Evolutionary conservation across 2,329 filamentous ascomycete genomes (phyloP), one percentile per base, ranked within the genome.

Genomic region (Furcasterigmium sp.): DNA sequence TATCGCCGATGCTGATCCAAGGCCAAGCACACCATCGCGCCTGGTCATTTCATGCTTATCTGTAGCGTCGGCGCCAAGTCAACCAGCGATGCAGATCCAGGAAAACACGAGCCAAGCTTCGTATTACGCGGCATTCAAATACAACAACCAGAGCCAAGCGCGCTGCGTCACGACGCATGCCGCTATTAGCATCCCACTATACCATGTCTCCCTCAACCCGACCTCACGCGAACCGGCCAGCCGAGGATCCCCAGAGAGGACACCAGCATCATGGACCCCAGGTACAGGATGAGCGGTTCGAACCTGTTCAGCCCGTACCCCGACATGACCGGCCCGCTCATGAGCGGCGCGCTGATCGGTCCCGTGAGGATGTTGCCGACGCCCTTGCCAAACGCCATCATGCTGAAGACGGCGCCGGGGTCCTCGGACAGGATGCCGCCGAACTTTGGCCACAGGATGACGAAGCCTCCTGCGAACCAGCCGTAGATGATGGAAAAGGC

Each of bases 401-500:
- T 43, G 39, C 53, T 55, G 23, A 50, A 56, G 0, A 57, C 51
- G 1, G 50, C 51, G 11, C 51, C 48, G 1, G 56, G 56, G 37
- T 60, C 56, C 9, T 58, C 55, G 0, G 56, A 55, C 2, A 59
- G 46, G 11, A 53, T 45, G 0, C 52, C 45, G 8, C 56, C 56
- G 38, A 60, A 58, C 34, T 56, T 58, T 3, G 53, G 44, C 55
- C 53, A 58, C 13, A 53, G 45, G 9, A 56, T 47, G 3, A 49
- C 48, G 43, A 53, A 61, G 0, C 48, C 54, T 4, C 76, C 70
- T 0, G 77, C 76, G 42, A 81, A 81, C 58, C 78, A 73, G 1
- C 78, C 79, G 50, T 75, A 82, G 1, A 69, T 58, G 3, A 79
- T 55, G 5, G 72, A 67, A 51, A 81, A 82, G 1, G 72, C 50